Base-by-base conservation (phyloP, 345 rosid species). In the Aurinia saxatilis region DNA sequence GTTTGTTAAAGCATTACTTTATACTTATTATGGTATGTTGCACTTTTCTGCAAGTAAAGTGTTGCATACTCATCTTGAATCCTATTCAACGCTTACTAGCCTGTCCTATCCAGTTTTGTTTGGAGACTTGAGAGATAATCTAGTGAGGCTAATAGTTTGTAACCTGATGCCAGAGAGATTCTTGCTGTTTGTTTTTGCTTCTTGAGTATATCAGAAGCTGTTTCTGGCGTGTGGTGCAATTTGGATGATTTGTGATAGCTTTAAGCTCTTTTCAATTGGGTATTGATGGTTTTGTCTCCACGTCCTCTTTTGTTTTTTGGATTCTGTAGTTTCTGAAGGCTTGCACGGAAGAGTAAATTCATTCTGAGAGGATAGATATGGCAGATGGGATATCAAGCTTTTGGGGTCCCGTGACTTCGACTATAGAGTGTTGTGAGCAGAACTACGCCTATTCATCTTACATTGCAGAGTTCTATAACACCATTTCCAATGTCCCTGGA, bases 361-460 rank as follows among this genome's bases (percentile, higher is more conserved):
- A 16, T 41, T 27, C 63, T 46, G 47, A 27, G 68, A 60, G 8
- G 66, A 55, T 60, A 66, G 78, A 76, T 68, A 92, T 92, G 98
- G 88, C 84, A 0, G 85, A 81, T 69, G 88, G 83, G 56, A 54
- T 84, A 60, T 73, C 93, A 2, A 87, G 88, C 78, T 90, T 87
- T 72, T 87, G 97, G 97, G 97, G 96, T 54, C 99, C 99, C 2
- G 95, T 90, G 62, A 90, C 97, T 31, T 82, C 97, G 31, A 65
- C 82, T 8, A 73, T 63, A 14, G 99, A 90, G 11, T 82, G 96
- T 68, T 92, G 99, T 76, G 97, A 93, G 82, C 79, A 74, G 60
- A 93, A 93, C 75, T 87, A 84, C 14, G 76, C 50, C 23, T 36
- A 85, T 64, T 87, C 97, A 5, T 78, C 96, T 1, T 90, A 93